These are phyloP conservation scores for Trichomonascaceae sp. DNA, from an alignment of 1,139 yeast species.

Conservation along the genomic window DNA sequence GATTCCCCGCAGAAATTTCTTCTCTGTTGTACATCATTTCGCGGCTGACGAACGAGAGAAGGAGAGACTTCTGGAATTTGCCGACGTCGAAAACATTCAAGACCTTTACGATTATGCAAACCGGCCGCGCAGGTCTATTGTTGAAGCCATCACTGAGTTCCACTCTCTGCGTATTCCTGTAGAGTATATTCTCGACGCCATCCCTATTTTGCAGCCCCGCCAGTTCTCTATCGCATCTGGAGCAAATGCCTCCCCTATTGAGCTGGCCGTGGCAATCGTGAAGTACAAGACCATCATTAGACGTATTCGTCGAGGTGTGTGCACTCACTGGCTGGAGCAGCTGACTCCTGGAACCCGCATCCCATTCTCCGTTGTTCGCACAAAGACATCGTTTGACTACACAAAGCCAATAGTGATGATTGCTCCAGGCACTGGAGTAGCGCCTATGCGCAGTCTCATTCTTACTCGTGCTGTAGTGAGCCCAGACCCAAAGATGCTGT, in stretches of 20 bases:
- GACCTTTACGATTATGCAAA: constrained; percentile 82
- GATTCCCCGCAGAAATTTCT: constrained; percentile 76
- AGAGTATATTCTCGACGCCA: constrained; percentile 56
- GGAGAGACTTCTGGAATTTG: constrained; percentile 64
- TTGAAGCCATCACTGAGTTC: constrained; percentile 77
- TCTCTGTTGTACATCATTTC: constrained; percentile 53
- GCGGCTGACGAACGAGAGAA: constrained; percentile 51
- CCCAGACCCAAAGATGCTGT: constrained; percentile 10
- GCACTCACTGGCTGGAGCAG: constrained; percentile 61
- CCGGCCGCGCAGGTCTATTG: constrained; percentile 75
- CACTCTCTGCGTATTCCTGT: constrained; percentile 60
- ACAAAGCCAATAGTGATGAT: constrained; percentile 49
- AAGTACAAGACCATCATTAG: constrained; percentile 75
- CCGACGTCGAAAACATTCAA: constrained; percentile 49
- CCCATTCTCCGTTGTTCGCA: constrained; percentile 38
- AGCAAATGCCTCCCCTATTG: constrained; percentile 27
- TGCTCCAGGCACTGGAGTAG: constrained; percentile 88
- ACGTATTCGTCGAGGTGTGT: constrained; percentile 65
- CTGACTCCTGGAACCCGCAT: constrained; percentile 38
- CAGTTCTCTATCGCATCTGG: constrained; percentile 70
- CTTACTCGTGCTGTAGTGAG: constrained; percentile 14
- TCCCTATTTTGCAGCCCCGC: constrained; percentile 72
- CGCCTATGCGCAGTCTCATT: constrained; percentile 68
- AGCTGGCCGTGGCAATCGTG: constrained; percentile 70
- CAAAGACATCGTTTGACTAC: constrained; percentile 24